Conservation (phyloP, 768 basidiomycete genomes). For the Tulasnella sp. region DNA sequence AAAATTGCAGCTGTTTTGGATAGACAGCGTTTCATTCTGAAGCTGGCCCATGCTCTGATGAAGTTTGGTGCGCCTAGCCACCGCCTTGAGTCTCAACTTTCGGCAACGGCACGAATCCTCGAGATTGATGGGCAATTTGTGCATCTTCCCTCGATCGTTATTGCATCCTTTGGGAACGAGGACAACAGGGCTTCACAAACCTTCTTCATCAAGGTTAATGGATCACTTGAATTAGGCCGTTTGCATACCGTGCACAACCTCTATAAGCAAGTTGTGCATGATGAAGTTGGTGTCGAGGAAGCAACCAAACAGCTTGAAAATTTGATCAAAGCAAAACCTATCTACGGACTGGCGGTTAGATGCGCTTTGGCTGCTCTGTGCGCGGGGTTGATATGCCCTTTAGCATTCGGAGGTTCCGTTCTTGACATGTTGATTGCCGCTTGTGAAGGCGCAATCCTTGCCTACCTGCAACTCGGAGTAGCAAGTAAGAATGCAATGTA, state of each 20-base stretch:
- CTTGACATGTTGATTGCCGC: slow-evolving; percentile 80
- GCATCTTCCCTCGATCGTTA: slow-evolving; percentile 64
- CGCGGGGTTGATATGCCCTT: slow-evolving; percentile 9
- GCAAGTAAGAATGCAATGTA: slow-evolving; percentile 68
- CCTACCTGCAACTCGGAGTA: slow-evolving; percentile 56
- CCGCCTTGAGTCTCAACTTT: slow-evolving; percentile 83
- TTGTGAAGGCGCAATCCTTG: slow-evolving; percentile 49
- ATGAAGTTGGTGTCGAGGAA: slow-evolving; percentile 72
- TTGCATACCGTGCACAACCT: slow-evolving; percentile 74
- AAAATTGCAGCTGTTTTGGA: slow-evolving; percentile 51
- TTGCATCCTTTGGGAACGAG: slow-evolving; percentile 70
- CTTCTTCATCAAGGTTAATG: slow-evolving; percentile 70
- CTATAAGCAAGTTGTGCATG: slow-evolving; percentile 82
- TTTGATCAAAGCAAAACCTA: slow-evolving; percentile 48
- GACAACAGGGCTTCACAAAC: slow-evolving; percentile 71
- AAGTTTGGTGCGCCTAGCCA: slow-evolving; percentile 87
- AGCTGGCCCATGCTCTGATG: slow-evolving; percentile 77
- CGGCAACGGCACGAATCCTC: slow-evolving; percentile 76
- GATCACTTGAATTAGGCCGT: slow-evolving; percentile 61
- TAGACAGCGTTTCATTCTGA: slow-evolving; percentile 76
- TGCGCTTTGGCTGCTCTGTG: slow-evolving; percentile 20
- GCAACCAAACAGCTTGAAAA: slow-evolving; percentile 51
- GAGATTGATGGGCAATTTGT: slow-evolving; percentile 89
- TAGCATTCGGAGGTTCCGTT: slow-evolving; percentile 20
- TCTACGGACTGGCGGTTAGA: slow-evolving; percentile 34